Percentiles rank a stretch among this genome's conserved stretches.
Conservation (phyloP, 75 land plant species). For the Pinus taeda region DNA sequence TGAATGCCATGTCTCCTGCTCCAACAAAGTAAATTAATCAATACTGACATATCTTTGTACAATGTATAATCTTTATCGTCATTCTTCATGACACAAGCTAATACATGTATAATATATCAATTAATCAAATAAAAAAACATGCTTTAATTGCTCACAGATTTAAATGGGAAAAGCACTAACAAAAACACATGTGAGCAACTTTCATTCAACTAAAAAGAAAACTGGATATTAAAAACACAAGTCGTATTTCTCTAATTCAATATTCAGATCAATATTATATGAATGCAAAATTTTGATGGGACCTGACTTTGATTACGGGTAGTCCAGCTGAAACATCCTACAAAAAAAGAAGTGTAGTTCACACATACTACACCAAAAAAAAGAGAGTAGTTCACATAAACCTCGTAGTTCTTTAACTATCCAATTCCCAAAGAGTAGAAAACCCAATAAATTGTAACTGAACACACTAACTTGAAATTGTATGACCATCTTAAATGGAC, state of each 20-base stretch:
- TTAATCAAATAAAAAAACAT: background rate
- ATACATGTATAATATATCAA: background rate
- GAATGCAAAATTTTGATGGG: no score
- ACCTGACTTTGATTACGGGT: background rate
- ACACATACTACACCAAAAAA: background rate
- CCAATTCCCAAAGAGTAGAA: background rate
- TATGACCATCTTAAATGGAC: background rate
- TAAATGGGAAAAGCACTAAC: background rate
- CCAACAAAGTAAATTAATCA: constrained; percentile 1
- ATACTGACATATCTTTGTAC: background rate
- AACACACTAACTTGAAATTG: background rate
- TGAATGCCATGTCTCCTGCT: background rate
- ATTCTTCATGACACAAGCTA: background rate
- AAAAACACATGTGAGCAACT: background rate
- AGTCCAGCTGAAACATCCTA: background rate
- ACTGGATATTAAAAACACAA: no score
- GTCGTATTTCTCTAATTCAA: no score
- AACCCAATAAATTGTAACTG: background rate
- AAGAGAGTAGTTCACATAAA: background rate
- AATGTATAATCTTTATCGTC: background rate
- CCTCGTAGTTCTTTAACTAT: background rate
- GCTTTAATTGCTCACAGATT: background rate
- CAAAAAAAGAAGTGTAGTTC: no score
- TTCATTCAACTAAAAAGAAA: no score
- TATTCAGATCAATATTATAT: no score